Percentiles rank a stretch among this genome's conserved stretches.
Conservation (phyloP, 2,329 filamentous ascomycete genomes). For the Calonectria crousiana region DNA sequence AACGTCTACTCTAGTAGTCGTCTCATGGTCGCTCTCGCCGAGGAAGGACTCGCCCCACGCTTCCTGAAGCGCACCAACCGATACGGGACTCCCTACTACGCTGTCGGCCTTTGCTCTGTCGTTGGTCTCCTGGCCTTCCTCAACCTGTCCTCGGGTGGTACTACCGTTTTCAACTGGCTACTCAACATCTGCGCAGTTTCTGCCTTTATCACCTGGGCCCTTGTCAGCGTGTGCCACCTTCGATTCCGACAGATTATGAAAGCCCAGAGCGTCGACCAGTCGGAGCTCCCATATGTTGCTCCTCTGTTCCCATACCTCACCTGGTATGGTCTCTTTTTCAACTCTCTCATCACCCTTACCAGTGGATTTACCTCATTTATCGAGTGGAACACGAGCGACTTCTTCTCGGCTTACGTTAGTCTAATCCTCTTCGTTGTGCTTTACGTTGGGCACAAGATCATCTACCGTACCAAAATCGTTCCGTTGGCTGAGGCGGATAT, state of each 20-base stretch:
- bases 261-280: slow-evolving; percentile 68
- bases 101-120: slow-evolving; percentile 65
- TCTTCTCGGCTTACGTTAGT: slow-evolving; percentile 75
- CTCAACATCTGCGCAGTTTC: slow-evolving; percentile 78
- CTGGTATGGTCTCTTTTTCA: slow-evolving; percentile 76
- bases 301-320: slow-evolving; percentile 73
- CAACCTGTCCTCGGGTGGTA: slow-evolving; percentile 70
- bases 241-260: slow-evolving; percentile 73
- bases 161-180: slow-evolving; percentile 77
- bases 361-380: slow-evolving; percentile 79
- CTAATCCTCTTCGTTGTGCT: slow-evolving; percentile 72
- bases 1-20: slow-evolving; percentile 81
- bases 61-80: slow-evolving; percentile 71
- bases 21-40: slow-evolving; percentile 74
- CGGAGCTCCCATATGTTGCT: slow-evolving; percentile 70
- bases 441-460: slow-evolving; percentile 71
- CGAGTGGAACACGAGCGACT: slow-evolving; percentile 68
- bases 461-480: slow-evolving; percentile 55
- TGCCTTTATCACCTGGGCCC: slow-evolving; percentile 78
- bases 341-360: slow-evolving; percentile 72
- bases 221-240: slow-evolving; percentile 74
- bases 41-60: slow-evolving; percentile 72
- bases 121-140: slow-evolving; percentile 76
- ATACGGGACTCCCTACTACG: slow-evolving; percentile 72
- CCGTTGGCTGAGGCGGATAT: slow-evolving; percentile 53